These are phyloP conservation scores for Penicillium robsamsonii DNA, from an alignment of 495 filamentous ascomycete genomes.

Conservation along the genomic window DNA sequence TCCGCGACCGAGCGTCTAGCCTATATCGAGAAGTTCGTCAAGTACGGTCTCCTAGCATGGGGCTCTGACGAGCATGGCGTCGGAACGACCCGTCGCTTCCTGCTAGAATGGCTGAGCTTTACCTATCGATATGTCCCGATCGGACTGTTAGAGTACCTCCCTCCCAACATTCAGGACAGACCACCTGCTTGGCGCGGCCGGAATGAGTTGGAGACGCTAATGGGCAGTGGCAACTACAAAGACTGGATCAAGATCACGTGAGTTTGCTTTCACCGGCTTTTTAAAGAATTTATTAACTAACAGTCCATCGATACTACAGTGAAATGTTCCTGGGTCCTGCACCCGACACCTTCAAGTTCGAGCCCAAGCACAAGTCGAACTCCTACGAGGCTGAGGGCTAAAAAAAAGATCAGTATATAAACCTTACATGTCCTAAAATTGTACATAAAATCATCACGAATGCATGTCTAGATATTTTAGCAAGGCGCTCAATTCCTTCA, in stretches of 20 bases:
- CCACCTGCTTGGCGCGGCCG: conserved; percentile 79
- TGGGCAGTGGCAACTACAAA: conserved; percentile 84
- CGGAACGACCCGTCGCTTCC: conserved; percentile 81
- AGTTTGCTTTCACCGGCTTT: conserved; percentile 25
- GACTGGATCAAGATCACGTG: conserved; percentile 99
- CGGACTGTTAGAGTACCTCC: conserved; percentile 82
- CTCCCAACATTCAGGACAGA: conserved; percentile 81
- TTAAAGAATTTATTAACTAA: conserved; percentile 12
- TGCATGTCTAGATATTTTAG: conserved; percentile 5
- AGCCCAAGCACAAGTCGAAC: conserved; percentile 98
- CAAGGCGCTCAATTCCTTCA: neutral
- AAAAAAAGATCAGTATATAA: neutral
- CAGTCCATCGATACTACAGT: conserved; percentile 39
- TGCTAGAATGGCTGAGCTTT: conserved; percentile 96
- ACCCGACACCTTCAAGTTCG: conserved; percentile 86
- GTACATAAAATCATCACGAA: conserved; percentile 13
- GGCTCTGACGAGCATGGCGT: conserved; percentile 91
- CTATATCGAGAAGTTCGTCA: conserved; percentile 84
- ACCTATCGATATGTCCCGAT: conserved; percentile 84
- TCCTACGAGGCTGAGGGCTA: conserved; percentile 68
- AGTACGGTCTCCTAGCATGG: conserved; percentile 91
- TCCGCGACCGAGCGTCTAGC: conserved; percentile 78
- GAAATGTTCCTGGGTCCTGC: conserved; percentile 97
- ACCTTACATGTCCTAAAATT: neutral
- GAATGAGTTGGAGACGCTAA: conserved; percentile 85